Conservation (phyloP, 2,329 filamentous ascomycete species). For the Lachnellula subtilissima region DNA sequence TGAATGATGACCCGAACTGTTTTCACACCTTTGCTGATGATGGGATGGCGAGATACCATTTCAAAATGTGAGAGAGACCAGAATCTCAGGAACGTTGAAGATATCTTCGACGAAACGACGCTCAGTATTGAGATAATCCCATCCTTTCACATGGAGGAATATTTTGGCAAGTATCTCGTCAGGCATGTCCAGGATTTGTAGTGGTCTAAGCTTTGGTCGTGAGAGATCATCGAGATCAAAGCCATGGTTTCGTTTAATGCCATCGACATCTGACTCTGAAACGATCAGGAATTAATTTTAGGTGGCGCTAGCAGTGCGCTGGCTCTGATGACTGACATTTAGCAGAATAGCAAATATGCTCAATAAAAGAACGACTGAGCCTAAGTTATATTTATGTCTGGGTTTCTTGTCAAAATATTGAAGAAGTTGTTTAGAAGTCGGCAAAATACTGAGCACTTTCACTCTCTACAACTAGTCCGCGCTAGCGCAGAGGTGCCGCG, state of each 20-base stretch:
- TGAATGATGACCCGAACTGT: not conserved
- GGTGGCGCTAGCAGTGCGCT: no score
- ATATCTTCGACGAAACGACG: not conserved
- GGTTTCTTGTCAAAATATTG: no score
- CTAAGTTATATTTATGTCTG: no score
- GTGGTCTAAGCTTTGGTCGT: not conserved
- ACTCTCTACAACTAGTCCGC: no score
- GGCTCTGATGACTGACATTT: no score
- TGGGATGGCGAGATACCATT: not conserved
- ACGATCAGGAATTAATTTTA: no score
- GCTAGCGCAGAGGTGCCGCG: no score
- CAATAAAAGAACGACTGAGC: no score
- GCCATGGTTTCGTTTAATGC: not conserved
- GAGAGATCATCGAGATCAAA: not conserved
- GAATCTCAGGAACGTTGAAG: not conserved
- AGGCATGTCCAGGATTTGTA: not conserved
- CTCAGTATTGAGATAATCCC: not conserved
- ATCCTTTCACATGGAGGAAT: not conserved
- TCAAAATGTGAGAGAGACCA: not conserved
- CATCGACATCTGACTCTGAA: not conserved
- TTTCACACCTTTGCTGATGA: not conserved
- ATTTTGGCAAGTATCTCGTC: not conserved
- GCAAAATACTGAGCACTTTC: no score
- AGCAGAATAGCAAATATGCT: no score
- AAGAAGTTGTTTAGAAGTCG: no score